Evolutionary conservation across 169 alveolate species (phyloP).

Genomic region (Cryptosporidium viatorum): DNA sequence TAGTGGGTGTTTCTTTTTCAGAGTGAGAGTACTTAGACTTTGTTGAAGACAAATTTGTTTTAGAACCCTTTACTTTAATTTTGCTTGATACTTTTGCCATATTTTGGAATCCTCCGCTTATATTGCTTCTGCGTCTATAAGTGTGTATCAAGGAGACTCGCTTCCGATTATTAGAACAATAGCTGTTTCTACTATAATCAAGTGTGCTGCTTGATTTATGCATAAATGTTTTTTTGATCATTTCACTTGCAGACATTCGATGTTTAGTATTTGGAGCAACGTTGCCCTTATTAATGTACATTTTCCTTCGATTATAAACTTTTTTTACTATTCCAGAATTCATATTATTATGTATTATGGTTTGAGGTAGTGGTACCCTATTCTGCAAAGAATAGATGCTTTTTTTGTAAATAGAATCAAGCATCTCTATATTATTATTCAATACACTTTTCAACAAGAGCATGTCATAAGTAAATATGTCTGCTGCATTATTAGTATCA

Average conservation of each 20-base stretch:
- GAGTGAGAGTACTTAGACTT: slow-evolving; percentile 63
- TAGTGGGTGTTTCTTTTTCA: slow-evolving; percentile 25
- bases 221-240: slow-evolving; percentile 44
- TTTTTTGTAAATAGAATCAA: slow-evolving; percentile 42
- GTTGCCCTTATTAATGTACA: slow-evolving; percentile 71
- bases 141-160: slow-evolving; percentile 22
- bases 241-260: slow-evolving; percentile 58
- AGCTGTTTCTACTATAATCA: not conserved
- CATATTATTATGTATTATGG: not conserved
- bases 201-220: slow-evolving; percentile 19
- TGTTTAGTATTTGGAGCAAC: slow-evolving; percentile 58
- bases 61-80: not conserved
- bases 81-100: slow-evolving; percentile 60
- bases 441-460: slow-evolving; percentile 8
- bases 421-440: slow-evolving; percentile 20
- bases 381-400: not conserved
- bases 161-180: not conserved
- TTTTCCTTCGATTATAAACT: slow-evolving; percentile 51
- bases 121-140: slow-evolving; percentile 8
- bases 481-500: not conserved
- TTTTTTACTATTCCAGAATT: slow-evolving; percentile 5
- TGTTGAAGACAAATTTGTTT: not conserved
- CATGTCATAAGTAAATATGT: slow-evolving; percentile 2
- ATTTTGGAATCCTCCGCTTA: slow-evolving; percentile 33
- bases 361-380: not conserved